phyloP scores from a whole-genome alignment of 495 filamentous ascomycete species.

The Geoglossum glabrum region DNA sequence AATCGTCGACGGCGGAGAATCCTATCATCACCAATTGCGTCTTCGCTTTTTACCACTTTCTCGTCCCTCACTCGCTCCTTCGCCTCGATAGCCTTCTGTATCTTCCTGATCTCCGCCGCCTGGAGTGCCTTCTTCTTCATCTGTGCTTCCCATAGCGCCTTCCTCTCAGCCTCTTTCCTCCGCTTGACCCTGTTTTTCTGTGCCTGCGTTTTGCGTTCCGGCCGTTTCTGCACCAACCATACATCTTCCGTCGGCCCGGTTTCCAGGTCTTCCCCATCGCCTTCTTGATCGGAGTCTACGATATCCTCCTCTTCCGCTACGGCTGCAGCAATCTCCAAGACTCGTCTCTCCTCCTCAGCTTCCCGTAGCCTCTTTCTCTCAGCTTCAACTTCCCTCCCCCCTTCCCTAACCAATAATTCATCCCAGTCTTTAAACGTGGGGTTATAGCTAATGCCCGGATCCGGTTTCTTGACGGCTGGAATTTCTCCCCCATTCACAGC shows the following conservation, averaged over 20 bases:
- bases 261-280: conserved; percentile 59
- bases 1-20: conserved; percentile 52
- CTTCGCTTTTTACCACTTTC: conserved; percentile 7
- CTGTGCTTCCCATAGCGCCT: conserved; percentile 45
- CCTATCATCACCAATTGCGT: conserved; percentile 30
- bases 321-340: conserved; percentile 19
- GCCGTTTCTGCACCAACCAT: conserved; percentile 45
- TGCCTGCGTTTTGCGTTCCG: conserved; percentile 62
- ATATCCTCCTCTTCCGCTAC: conserved; percentile 24
- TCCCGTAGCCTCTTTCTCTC: conserved; percentile 59
- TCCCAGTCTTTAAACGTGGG: conserved; percentile 72
- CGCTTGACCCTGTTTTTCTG: conserved; percentile 75
- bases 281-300: conserved; percentile 42
- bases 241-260: conserved; percentile 31
- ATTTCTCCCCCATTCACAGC: conserved; percentile 54
- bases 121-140: conserved; percentile 52
- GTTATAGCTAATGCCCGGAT: conserved; percentile 77
- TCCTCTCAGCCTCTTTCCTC: conserved; percentile 66
- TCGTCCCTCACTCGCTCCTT: conserved; percentile 27
- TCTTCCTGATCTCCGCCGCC: conserved; percentile 38
- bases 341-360: conserved; percentile 40
- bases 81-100: conserved; percentile 40
- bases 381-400: conserved; percentile 53
- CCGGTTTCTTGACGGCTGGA: conserved; percentile 59
- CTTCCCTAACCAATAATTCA: conserved; percentile 46